Evolutionary conservation across 2,329 filamentous ascomycete genomes (phyloP), one percentile per base, ranked within the genome.

Genomic region (Monosporascus sp.): DNA sequence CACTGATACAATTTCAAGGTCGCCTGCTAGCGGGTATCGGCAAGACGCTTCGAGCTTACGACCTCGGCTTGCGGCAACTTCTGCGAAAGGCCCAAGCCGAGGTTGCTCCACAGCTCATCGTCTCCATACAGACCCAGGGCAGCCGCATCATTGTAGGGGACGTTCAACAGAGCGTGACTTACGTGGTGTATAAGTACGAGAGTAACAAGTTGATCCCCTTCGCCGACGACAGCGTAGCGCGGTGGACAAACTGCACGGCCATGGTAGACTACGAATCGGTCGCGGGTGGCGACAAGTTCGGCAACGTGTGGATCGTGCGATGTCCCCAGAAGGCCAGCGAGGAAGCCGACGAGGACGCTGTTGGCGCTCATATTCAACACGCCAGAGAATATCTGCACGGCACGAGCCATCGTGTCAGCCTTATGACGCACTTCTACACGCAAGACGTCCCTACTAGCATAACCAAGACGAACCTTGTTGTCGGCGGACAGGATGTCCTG

Each of bases 181-280:
- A 89, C 62, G 88, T 95, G 14, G 92, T 95, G 24, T 97, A 96
- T 78, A 97, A 99, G 71, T 86, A 87, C 44, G 85, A 91, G 60
- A 89, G 91, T 60, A 97, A 97, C 71, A 88, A 88, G 63, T 78
- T 99, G 48, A 95, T 99, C 55, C 89, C 93, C 0, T 99, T 99
- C 65, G 89, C 83, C 18, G 94, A 99, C 67, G 94, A 99, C 68
- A 88, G 86, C 7, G 81, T 97, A 56, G 80, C 91, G 49, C 85
- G 94, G 35, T 97, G 92, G 89, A 96, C 91, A 1, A 96, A 91
- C 1, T 89, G 89, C 61, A 88, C 89, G 1, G 82, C 91, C 3
- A 96, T 99, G 91, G 86, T 97, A 2, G 94, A 99, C 72, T 99
- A 99, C 70, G 94, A 99, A 69, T 96, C 94, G 1, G 85, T 89